Conservation (phyloP, 169 alveolate genomes). For the Eimeria falciformis region DNA sequence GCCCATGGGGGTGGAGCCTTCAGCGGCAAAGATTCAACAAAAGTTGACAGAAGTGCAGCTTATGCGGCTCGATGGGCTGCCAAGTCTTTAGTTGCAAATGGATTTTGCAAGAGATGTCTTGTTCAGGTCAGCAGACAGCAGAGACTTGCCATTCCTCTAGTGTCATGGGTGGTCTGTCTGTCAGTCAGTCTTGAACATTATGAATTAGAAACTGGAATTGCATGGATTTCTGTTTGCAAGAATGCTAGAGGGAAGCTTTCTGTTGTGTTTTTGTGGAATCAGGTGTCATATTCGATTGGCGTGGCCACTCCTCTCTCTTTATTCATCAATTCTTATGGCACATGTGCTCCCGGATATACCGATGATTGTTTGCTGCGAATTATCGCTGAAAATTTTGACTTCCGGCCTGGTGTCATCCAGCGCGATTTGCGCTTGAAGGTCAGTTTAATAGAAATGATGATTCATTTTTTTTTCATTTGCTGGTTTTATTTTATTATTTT, state of each 20-base stretch:
- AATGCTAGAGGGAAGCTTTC: too few species aligned
- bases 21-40: slow-evolving; percentile 99
- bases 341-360: slow-evolving; percentile 92
- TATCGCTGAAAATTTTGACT: slow-evolving; percentile 95
- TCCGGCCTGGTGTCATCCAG: slow-evolving; percentile 97
- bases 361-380: slow-evolving; percentile 94
- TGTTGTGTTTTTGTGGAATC: slow-evolving; percentile 32
- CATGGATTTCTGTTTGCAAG: too few species aligned
- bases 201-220: too few species aligned
- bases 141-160: not conserved
- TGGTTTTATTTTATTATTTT: not conserved
- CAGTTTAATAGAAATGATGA: not conserved
- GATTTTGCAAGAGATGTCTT: slow-evolving; percentile 95
- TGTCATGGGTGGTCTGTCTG: not conserved
- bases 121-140: slow-evolving; percentile 91
- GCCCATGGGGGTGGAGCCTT: slow-evolving; percentile 99
- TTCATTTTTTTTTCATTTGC: not conserved
- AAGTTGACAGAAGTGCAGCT: slow-evolving; percentile 99
- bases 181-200: too few species aligned
- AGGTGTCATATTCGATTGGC: slow-evolving; percentile 97
- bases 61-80: slow-evolving; percentile 99
- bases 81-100: slow-evolving; percentile 96
- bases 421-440: slow-evolving; percentile 91
- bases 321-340: slow-evolving; percentile 94
- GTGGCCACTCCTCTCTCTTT: slow-evolving; percentile 97